phyloP scores from a whole-genome alignment of 2,329 filamentous ascomycete genomes.

The Hymenoscyphus fraxineus region DNA sequence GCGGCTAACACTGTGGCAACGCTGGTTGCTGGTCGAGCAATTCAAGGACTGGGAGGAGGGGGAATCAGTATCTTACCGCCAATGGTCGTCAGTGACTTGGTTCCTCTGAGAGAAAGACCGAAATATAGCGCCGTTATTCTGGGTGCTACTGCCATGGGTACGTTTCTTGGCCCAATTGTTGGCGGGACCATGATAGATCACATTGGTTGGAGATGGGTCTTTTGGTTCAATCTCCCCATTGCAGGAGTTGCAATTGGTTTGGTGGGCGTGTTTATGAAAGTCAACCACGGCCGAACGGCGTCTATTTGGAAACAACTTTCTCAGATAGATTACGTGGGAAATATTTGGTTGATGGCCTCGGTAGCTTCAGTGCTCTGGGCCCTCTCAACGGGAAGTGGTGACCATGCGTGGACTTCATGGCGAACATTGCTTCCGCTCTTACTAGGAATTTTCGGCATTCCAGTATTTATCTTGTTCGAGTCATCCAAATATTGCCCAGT shows the following conservation, averaged over 20 bases:
- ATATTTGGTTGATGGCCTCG: background rate
- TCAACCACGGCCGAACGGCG: background rate
- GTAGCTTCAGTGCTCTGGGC: background rate
- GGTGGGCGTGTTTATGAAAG: background rate
- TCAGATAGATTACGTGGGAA: background rate
- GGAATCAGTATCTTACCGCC: conserved; percentile 61
- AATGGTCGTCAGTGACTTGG: conserved; percentile 61
- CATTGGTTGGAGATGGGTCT: conserved; percentile 3
- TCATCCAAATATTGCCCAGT: conserved; percentile 8
- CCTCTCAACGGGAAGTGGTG: background rate
- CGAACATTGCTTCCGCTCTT: background rate
- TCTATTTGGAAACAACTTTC: background rate
- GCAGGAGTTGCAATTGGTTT: background rate
- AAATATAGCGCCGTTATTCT: conserved; percentile 29
- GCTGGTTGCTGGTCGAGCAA: conserved; percentile 56
- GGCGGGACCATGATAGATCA: conserved; percentile 1
- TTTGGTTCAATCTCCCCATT: conserved; percentile 1
- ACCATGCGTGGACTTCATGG: conserved; percentile 5
- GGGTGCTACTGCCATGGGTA: background rate
- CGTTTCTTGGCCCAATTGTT: background rate
- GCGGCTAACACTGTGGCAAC: conserved; percentile 56
- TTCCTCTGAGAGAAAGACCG: conserved; percentile 46
- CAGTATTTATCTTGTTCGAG: conserved; percentile 12
- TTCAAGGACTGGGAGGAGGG: conserved; percentile 62
- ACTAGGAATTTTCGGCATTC: conserved; percentile 1